These are phyloP conservation scores for Russula lepida DNA, from an alignment of 768 basidiomycete species.

Conservation along the genomic window DNA sequence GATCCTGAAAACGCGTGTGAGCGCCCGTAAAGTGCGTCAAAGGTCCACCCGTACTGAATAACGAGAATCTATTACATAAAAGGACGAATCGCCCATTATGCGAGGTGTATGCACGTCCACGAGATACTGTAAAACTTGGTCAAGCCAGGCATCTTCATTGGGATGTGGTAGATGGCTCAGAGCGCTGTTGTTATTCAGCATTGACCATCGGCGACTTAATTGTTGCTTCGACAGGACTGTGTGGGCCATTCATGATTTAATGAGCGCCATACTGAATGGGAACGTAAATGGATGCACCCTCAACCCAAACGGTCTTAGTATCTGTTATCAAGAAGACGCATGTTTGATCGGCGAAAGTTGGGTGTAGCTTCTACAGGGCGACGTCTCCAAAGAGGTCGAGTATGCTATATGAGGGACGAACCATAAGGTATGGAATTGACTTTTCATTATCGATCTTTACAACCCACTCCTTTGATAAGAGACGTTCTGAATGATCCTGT, in stretches of 20 bases:
- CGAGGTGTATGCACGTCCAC: conserved; percentile 55
- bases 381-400: background rate
- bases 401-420: conserved; percentile 32
- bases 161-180: conserved; percentile 25
- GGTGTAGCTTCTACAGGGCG: conserved; percentile 47
- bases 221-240: conserved; percentile 40
- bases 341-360: conserved; percentile 45
- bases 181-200: conserved; percentile 38
- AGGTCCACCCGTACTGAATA: conserved; percentile 43
- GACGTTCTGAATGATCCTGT: conserved; percentile 48
- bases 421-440: conserved; percentile 65
- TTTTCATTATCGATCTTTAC: conserved; percentile 51
- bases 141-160: conserved; percentile 59
- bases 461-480: conserved; percentile 67
- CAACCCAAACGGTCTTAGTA: conserved; percentile 65
- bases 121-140: conserved; percentile 44
- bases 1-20: conserved; percentile 41
- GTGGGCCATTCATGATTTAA: conserved; percentile 9
- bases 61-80: conserved; percentile 49
- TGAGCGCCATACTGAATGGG: background rate
- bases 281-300: conserved; percentile 40
- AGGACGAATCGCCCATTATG: conserved; percentile 45
- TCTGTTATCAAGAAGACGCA: conserved; percentile 64
- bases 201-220: conserved; percentile 54
- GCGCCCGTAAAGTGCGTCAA: conserved; percentile 13